Base-by-base conservation (phyloP, 495 filamentous ascomycete genomes). In the Thozetella sp. region DNA sequence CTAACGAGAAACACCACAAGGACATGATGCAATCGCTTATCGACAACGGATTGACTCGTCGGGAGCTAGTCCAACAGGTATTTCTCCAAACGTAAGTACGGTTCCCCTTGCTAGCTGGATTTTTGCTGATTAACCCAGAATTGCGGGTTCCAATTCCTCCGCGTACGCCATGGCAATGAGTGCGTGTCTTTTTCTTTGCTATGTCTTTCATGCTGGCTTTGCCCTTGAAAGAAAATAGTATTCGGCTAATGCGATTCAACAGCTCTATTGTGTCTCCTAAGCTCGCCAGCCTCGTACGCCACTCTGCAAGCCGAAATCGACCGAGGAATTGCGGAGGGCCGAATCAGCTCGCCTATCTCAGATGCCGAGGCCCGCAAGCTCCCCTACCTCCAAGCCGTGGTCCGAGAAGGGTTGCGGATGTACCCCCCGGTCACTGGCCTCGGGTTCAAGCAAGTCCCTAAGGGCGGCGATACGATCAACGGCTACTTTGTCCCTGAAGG, bases 401-500 rank as follows among this genome's bases (percentile, higher is more conserved):
- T 79, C 3, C 73, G 67, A 51, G 75, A 76, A 59, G 69, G 69
- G 10, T 67, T 76, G 61, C 65, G 77, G 1, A 60, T 76, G 24
- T 72, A 66, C 51, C 72, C 66, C 50, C 75, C 51, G 25, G 71
- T 55, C 56, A 74, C 57, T 55, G 79, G 66, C 69, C 77, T 66
- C 53, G 78, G 85, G 72, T 69, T 65, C 54, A 64, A 81, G 70
- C 51, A 77, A 66, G 64, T 75, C 55, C 51, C 78, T 59, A 59
- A 69, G 63, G 81, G 75, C 6, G 87, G 85, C 1, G 65, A 84
- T 34, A 69, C 77, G 2, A 60, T 88, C 1, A 74, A 80, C 25
- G 83, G 83, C 3, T 69, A 76, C 22, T 80, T 76, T 54, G 76
- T 82, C 0, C 86, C 87, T 1, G 78, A 76, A 22, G 86, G 86